Evolutionary conservation across 1,139 yeast genomes (phyloP).

Genomic region (Eremothecium coryli): DNA sequence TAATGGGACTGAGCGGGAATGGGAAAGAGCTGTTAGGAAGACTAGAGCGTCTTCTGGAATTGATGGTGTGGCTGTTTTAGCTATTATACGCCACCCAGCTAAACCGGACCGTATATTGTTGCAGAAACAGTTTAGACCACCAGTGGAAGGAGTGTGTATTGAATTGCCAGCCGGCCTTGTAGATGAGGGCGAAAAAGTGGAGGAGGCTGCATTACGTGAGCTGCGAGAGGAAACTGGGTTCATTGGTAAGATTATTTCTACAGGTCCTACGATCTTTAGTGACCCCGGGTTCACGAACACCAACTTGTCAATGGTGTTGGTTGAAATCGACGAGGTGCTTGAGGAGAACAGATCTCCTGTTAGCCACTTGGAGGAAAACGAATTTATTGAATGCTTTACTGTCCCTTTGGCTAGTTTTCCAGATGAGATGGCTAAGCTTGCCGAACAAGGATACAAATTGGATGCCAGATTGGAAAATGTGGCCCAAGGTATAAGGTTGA

Average conservation of each 20-base stretch:
- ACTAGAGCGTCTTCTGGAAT: conserved; percentile 59
- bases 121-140: conserved; percentile 88
- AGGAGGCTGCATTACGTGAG: conserved; percentile 78
- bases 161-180: conserved; percentile 94
- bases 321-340: conserved; percentile 61
- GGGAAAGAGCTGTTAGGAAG: conserved; percentile 87
- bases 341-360: conserved; percentile 59
- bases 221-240: conserved; percentile 89
- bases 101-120: conserved; percentile 52
- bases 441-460: conserved; percentile 56
- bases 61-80: conserved; percentile 87
- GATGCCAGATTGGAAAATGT: conserved; percentile 85
- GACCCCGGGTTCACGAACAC: conserved; percentile 97
- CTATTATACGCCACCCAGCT: conserved; percentile 46
- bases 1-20: conserved; percentile 47
- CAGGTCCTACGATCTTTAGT: conserved; percentile 55
- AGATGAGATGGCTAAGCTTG: conserved; percentile 43
- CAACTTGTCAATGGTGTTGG: conserved; percentile 69
- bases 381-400: conserved; percentile 73
- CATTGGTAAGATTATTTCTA: conserved; percentile 41
- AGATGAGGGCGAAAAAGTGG: conserved; percentile 73
- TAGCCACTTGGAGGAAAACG: conserved; percentile 76
- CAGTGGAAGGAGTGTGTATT: conserved; percentile 75
- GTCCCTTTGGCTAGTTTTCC: conserved; percentile 56
- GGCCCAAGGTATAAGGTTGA: conserved; percentile 62